A percentile compares a stretch with the other conserved stretches of the same genome.
These are phyloP conservation scores for Kockovaella imperatae DNA, from an alignment of 768 basidiomycete genomes.

Conservation along the genomic window DNA sequence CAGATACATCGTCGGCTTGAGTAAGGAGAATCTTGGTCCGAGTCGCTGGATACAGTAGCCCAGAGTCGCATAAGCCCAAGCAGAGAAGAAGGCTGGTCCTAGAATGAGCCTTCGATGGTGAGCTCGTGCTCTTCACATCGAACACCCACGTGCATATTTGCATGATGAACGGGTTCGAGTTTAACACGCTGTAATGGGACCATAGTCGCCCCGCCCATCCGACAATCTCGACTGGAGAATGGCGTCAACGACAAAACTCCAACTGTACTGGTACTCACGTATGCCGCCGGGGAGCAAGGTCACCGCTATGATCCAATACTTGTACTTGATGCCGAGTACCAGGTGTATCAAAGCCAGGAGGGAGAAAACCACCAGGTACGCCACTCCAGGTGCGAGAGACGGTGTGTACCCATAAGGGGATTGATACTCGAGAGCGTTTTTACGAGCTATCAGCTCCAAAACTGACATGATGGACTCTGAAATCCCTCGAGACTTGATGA, in stretches of 20 bases:
- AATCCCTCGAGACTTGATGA: too few relatives aligned
- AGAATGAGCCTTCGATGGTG: constrained; percentile 31
- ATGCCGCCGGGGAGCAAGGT: constrained; percentile 26
- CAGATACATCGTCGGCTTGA: constrained; percentile 26
- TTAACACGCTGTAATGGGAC: constrained; percentile 17
- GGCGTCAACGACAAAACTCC: constrained; percentile 7
- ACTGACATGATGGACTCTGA: too few relatives aligned
- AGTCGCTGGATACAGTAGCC: constrained; percentile 39
- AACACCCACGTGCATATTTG: constrained; percentile 26
- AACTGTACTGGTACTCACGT: constrained; percentile 16
- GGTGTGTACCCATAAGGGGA: constrained; percentile 36
- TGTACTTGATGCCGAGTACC: constrained; percentile 20
- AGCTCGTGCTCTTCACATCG: background rate
- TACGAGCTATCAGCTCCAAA: background rate
- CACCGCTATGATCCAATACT: constrained; percentile 28
- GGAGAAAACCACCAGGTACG: constrained; percentile 35
- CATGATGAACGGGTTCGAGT: constrained; percentile 30
- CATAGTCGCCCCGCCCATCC: constrained; percentile 41
- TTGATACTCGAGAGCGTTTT: constrained; percentile 3
- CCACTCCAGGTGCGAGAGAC: constrained; percentile 23
- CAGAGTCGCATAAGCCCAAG: constrained; percentile 36
- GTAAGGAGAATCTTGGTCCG: constrained; percentile 28
- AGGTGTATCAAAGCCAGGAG: constrained; percentile 26
- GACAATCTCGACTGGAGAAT: constrained; percentile 23
- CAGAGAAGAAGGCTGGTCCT: constrained; percentile 44